These are phyloP conservation scores for Onygenales sp. DNA, from an alignment of 2,329 filamentous ascomycete species.

Conservation along the genomic window DNA sequence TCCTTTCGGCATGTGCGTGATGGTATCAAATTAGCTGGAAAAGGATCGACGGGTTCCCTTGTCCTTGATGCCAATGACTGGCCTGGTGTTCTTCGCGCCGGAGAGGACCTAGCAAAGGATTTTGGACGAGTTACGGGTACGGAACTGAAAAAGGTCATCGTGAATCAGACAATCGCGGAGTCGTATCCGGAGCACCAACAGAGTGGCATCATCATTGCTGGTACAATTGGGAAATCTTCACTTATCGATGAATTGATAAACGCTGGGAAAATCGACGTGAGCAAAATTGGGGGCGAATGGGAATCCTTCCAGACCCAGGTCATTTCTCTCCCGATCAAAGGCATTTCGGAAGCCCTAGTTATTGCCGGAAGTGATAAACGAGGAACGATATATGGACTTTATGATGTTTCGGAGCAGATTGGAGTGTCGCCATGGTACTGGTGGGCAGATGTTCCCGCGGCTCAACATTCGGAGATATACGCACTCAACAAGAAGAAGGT, in stretches of 20 bases:
- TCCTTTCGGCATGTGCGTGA: neutral
- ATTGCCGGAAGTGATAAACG: slow-evolving; percentile 60
- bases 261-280: slow-evolving; percentile 48
- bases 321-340: slow-evolving; percentile 48
- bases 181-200: slow-evolving; percentile 14
- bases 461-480: slow-evolving; percentile 45
- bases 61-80: slow-evolving; percentile 48
- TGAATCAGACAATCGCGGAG: slow-evolving; percentile 40
- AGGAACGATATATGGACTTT: slow-evolving; percentile 60
- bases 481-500: slow-evolving; percentile 45
- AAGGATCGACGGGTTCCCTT: neutral
- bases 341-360: slow-evolving; percentile 50
- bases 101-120: slow-evolving; percentile 56
- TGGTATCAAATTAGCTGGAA: neutral
- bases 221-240: slow-evolving; percentile 56
- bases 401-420: slow-evolving; percentile 64
- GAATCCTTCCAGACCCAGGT: slow-evolving; percentile 57
- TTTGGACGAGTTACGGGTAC: slow-evolving; percentile 61
- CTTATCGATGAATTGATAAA: slow-evolving; percentile 51
- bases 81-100: slow-evolving; percentile 59
- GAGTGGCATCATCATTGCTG: slow-evolving; percentile 51
- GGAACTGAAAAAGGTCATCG: slow-evolving; percentile 11
- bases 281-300: slow-evolving; percentile 53
- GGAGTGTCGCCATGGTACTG: slow-evolving; percentile 63
- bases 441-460: slow-evolving; percentile 54